Base-by-base conservation (phyloP, 805 yeast species). In the Kodamaea kakaduensis region DNA sequence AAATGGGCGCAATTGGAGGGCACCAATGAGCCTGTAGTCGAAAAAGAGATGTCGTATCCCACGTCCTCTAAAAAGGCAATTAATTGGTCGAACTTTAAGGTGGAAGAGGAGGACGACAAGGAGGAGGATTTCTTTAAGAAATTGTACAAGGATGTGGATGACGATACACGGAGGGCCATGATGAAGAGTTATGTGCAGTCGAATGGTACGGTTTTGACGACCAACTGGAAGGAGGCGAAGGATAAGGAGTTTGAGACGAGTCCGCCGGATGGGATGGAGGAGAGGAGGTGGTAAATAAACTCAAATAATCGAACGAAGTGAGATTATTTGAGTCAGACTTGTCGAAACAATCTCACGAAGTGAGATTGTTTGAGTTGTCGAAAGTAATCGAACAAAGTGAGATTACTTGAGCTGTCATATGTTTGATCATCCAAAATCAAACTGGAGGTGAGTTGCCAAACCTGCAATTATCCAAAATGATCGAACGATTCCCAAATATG, bases 141-240 rank as follows among this genome's bases (percentile, higher is more conserved):
- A 44, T 52, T 93, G 8, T 93, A 83, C 60, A 71, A 72, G 17
- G 79, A 73, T 44, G 90, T 95, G 0, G 95, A 88, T 53, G 93
- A 84, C 6, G 96, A 93, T 50, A 81, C 95, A 1, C 69, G 68
- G 46, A 69, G 94, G 34, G 99, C 99, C 2, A 93, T 93, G 97
- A 83, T 86, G 95, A 93, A 93, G 63, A 85, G 96, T 35, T 93
- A 75, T 50, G 69, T 77, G n/a, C 96, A 93, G 59, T 84, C 95
- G 47, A 83, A 84, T 48, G 99, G 99, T 14, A 93, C 98, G 0
- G 77, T 95, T 2, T 66, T 93, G 40, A 85, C 95, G 30, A 93
- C 98, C 3, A 84, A 86, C 53, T 93, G 99, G 99, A 73, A 64
- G 8, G 95, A 87, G 41, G 97, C 94, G 2, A 67, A 75, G 24